These are phyloP conservation scores for Aeminium ludgeri DNA, from an alignment of 495 filamentous ascomycete genomes.

Conservation along the genomic window DNA sequence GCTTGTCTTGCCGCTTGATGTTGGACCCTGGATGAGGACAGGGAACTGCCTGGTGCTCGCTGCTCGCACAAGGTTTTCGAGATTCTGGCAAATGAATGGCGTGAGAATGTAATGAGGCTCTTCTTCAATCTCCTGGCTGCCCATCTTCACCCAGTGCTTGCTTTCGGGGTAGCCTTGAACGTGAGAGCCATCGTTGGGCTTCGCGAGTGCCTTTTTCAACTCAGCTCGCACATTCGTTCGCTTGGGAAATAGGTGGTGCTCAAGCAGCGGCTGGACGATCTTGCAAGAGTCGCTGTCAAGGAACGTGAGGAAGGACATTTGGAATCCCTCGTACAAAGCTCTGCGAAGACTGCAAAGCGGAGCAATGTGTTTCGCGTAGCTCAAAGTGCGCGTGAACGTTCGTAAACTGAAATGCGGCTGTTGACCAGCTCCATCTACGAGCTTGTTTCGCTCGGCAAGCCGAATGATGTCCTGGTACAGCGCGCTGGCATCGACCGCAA, in stretches of 20 bases:
- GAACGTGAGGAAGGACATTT: constrained; percentile 91
- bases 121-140: constrained; percentile 44
- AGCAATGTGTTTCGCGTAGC: constrained; percentile 68
- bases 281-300: constrained; percentile 62
- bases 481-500: constrained; percentile 58
- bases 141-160: constrained; percentile 82
- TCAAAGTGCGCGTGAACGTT: constrained; percentile 78
- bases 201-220: constrained; percentile 54
- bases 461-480: constrained; percentile 77
- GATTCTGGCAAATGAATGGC: constrained; percentile 80
- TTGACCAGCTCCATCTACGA: constrained; percentile 88
- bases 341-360: constrained; percentile 75
- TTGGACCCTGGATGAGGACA: constrained; percentile 91
- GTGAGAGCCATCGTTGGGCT: constrained; percentile 62
- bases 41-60: constrained; percentile 83
- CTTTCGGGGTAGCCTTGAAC: constrained; percentile 49
- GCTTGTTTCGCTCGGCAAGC: constrained; percentile 57
- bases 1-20: constrained; percentile 92
- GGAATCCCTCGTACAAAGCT: constrained; percentile 85
- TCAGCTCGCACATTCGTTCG: constrained; percentile 48
- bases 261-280: constrained; percentile 61
- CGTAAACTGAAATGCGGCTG: constrained; percentile 90
- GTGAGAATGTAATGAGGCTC: constrained; percentile 91
- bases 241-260: constrained; percentile 57
- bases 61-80: constrained; percentile 83